Evolutionary conservation across 169 alveolate species (phyloP), one percentile per base, ranked within the genome.

Genomic region (Plasmodium gallinaceum): DNA sequence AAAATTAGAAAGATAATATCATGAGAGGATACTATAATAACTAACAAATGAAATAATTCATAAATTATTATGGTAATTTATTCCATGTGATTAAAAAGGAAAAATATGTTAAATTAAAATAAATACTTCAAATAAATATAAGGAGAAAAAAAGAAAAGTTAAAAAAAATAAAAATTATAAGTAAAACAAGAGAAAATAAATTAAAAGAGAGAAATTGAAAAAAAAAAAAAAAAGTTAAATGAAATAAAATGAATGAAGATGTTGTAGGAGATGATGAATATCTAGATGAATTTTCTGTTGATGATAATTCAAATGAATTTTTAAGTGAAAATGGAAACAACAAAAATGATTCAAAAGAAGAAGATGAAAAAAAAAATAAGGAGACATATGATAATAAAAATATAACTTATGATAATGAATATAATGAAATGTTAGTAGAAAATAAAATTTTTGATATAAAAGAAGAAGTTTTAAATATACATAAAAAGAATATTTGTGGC

Each of bases 181-280:
- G 1, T 32, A 32, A 32, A 32, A 32, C 4, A 2, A 32, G 4
- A 32, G 1, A 32, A 32, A 32, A 32, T 32, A 32, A 32, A 32
- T 32, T 32, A 32, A 32, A 32, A 32, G 39, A 32, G 39, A 32
- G 6, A 32, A 32, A 32, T 32, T 32, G 39, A 32, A 32, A 32
- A 32, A 32, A 32, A 32, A 32, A 32, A 32, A 32, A 32, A 32
- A 32, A 4, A 32, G 39, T 2, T 32, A 32, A 32, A 32, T 32
- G 39, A 32, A 32, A 32, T 1, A 32, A 32, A 32, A 32, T 32
- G 39, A 46, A 26, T 20, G 89, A 76, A 2, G 65, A 76, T 51
- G 78, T 76, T 10, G 89, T 76, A 4, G 89, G 89, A 43, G 89
- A 76, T 46, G 76, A 65, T 16, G 89, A 76, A 20, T 76, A 76